Evolutionary conservation across 768 basidiomycete genomes (phyloP), one percentile per base, ranked within the genome.

Genomic region (Termitomyces sp.): DNA sequence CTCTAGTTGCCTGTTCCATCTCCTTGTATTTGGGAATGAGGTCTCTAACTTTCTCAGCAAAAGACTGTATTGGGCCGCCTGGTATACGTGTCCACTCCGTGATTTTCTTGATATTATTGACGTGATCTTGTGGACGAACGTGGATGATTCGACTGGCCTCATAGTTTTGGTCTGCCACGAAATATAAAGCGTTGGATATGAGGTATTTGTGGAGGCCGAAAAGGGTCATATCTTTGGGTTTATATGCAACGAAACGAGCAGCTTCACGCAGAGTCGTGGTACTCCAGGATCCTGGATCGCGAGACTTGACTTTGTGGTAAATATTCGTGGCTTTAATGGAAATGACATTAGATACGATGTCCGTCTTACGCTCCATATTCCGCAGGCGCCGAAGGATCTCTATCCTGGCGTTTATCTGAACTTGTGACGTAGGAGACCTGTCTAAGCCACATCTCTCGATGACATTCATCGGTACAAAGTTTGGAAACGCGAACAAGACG

Each of bases 201-300:
- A 95, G 74, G 63, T 81, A 80, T 60, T 82, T 83, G 71, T 95
- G 91, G 0, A 84, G 69, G n/a, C 77, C 79, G 55, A 83, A 76
- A 12, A 75, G 70, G 40, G 70, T 63, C 56, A 72, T 67, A 33
- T 71, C 66, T 2, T 68, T 67, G n/a, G 77, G 72, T 5, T 71
- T 68, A 13, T 65, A 63, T 26, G 73, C 68, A 26, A 87, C 62
- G 38, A 82, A 67, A 30, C 73, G 59, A 6, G 83, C 81, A 13
- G 83, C 85, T 55, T 88, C 75, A 3, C 72, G 59, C 26, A 87
- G 71, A 0, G 87, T 85, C 35, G 87, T 74, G 7, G 72, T 71
- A 0, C 73, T 68, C 87, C 89, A 92, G 47, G 77, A 74, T 0
- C 78, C 68, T 1, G 80, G 74, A 61, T 83, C 74, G 8, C 67